Conservation (phyloP, 2,329 filamentous ascomycete genomes). For the Penicillium sp. region DNA sequence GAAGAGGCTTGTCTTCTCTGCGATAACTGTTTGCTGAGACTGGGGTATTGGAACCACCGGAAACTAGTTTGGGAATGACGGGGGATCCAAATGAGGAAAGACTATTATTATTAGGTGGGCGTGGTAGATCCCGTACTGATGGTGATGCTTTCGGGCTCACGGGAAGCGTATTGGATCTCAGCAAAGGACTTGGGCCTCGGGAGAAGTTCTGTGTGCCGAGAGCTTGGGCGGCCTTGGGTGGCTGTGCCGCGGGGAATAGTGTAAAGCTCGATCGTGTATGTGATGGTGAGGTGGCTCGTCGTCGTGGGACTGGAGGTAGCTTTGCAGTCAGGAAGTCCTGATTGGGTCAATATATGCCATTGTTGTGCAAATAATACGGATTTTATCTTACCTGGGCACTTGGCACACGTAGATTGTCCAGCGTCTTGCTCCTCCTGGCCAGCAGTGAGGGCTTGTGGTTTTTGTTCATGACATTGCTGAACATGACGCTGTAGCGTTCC, state of each 20-base stretch:
- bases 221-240: constrained; percentile 32
- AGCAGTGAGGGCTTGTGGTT: constrained; percentile 32
- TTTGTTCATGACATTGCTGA: constrained; percentile 67
- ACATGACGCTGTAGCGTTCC: constrained; percentile 95
- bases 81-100: constrained; percentile 14
- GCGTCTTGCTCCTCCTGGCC: constrained; percentile 37
- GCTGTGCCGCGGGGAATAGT: constrained; percentile 38
- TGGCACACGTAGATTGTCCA: constrained; percentile 55
- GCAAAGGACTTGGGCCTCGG: constrained; percentile 25
- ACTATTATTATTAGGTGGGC: constrained; percentile 8
- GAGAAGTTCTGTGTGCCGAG: constrained; percentile 34
- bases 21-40: constrained; percentile 3
- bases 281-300: constrained; percentile 38
- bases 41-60: constrained; percentile 11
- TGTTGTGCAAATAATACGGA: background rate
- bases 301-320: constrained; percentile 24
- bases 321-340: constrained; percentile 15
- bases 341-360: background rate
- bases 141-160: constrained; percentile 12
- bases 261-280: constrained; percentile 35
- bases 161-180: constrained; percentile 24
- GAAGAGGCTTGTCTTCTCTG: constrained; percentile 22
- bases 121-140: constrained; percentile 1
- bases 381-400: constrained; percentile 41
- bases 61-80: constrained; percentile 9